Conservation (phyloP, 2,329 filamentous ascomycete genomes). For the Fusarium proliferatum region DNA sequence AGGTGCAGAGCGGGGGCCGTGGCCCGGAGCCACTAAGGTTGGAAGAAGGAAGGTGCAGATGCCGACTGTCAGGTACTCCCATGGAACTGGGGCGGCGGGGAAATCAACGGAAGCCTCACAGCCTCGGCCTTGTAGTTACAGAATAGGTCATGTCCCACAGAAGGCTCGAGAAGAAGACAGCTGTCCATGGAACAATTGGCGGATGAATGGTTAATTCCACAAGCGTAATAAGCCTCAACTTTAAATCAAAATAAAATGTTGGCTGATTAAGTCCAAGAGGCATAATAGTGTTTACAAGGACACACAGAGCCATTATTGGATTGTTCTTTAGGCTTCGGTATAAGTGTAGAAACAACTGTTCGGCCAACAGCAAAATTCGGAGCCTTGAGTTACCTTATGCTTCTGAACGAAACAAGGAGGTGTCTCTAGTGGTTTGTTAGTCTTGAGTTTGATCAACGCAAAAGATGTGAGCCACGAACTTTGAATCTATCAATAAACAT, state of each 20-base stretch:
- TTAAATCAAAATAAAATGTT: not conserved
- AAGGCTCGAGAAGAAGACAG: conserved; percentile 40
- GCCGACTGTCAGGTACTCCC: conserved; percentile 34
- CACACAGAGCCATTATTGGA: not conserved
- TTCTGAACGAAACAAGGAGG: not conserved
- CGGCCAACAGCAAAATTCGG: not conserved
- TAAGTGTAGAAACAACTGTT: not conserved
- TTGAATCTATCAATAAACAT: not conserved
- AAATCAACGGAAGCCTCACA: conserved; percentile 19
- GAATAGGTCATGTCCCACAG: conserved; percentile 24
- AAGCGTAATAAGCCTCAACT: not conserved
- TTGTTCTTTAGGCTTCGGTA: not conserved
- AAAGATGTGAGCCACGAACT: not conserved
- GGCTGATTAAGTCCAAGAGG: not conserved
- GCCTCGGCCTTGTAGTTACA: conserved; percentile 10
- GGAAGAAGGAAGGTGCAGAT: conserved; percentile 37
- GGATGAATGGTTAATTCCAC: conserved; percentile 3
- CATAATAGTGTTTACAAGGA: conserved; percentile 6
- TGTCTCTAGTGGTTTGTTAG: not conserved
- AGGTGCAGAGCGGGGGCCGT: conserved; percentile 34
- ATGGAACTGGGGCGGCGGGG: conserved; percentile 19
- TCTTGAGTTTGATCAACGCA: not conserved
- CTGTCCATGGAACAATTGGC: conserved; percentile 7
- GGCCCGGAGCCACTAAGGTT: conserved; percentile 35
- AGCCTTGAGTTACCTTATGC: not conserved